Conservation (phyloP, 164 flowering plant species). For the Vitis labrusca region DNA sequence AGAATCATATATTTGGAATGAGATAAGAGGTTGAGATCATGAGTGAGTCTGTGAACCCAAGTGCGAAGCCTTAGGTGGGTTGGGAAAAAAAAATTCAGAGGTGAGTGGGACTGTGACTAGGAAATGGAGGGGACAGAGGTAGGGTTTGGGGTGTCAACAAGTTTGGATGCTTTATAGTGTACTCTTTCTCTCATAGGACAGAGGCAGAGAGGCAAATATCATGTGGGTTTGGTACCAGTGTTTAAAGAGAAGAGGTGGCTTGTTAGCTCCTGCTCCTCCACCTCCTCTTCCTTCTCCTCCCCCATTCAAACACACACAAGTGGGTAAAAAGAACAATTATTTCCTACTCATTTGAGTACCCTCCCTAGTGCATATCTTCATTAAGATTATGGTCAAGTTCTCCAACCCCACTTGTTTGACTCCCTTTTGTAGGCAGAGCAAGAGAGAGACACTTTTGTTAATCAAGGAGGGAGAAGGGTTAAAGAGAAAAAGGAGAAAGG, state of each 20-base stretch:
- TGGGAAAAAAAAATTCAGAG: background rate
- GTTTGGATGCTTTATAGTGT: conserved; percentile 23
- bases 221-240: conserved; percentile 14
- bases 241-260: conserved; percentile 3
- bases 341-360: conserved; percentile 31
- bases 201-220: conserved; percentile 2
- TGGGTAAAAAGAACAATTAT: conserved; percentile 22
- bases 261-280: too few relatives aligned
- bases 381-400: conserved; percentile 23
- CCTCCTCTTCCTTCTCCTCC: background rate
- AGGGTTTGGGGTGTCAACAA: conserved; percentile 12
- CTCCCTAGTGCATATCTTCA: conserved; percentile 17
- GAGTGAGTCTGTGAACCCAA: conserved; percentile 6
- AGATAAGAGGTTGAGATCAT: conserved; percentile 1
- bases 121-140: conserved; percentile 5
- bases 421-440: conserved; percentile 5
- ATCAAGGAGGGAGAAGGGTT: background rate
- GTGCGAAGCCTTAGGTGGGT: background rate
- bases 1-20: background rate
- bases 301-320: conserved; percentile 9
- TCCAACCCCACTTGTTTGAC: conserved; percentile 18
- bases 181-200: background rate
- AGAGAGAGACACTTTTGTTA: conserved; percentile 1
- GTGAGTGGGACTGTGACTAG: conserved; percentile 1
- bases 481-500: background rate